A percentile compares a stretch with the other conserved stretches of the same genome.
Evolutionary conservation across 2,329 filamentous ascomycete genomes (phyloP).

Genomic region (Fusarium sublunatum): DNA sequence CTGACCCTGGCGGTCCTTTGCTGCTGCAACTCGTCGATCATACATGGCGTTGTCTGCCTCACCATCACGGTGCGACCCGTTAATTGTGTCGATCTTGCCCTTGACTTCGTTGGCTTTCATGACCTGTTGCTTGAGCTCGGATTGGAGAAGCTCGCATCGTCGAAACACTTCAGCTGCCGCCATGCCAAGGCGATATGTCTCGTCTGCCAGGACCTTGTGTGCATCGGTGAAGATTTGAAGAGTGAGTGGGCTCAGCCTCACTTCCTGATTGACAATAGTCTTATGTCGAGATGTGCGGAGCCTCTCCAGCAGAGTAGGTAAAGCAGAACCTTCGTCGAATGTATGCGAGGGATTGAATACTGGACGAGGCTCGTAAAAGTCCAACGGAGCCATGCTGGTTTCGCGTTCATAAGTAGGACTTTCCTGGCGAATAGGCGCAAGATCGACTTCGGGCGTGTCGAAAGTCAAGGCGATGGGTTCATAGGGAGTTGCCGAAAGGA

Average conservation of each 20-base stretch:
- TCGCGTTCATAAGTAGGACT: slow-evolving; percentile 58
- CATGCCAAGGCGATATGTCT: slow-evolving; percentile 74
- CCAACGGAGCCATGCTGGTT: slow-evolving; percentile 58
- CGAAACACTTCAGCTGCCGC: slow-evolving; percentile 80
- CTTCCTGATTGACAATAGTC: slow-evolving; percentile 72
- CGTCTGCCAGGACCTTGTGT: slow-evolving; percentile 75
- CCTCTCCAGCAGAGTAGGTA: slow-evolving; percentile 67
- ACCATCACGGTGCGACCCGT: slow-evolving; percentile 59
- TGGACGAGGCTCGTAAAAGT: slow-evolving; percentile 72
- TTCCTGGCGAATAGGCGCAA: slow-evolving; percentile 56
- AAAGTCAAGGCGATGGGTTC: slow-evolving; percentile 70
- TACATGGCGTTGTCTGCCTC: slow-evolving; percentile 67
- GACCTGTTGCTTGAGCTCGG: slow-evolving; percentile 75
- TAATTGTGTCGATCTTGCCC: slow-evolving; percentile 72
- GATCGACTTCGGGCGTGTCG: slow-evolving; percentile 66
- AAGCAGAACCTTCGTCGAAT: slow-evolving; percentile 67
- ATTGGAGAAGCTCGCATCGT: slow-evolving; percentile 74
- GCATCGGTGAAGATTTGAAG: slow-evolving; percentile 77
- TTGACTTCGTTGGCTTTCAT: slow-evolving; percentile 73
- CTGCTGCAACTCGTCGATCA: slow-evolving; percentile 66
- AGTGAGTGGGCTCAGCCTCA: slow-evolving; percentile 76
- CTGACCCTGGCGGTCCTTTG: slow-evolving; percentile 65
- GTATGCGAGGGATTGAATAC: slow-evolving; percentile 71
- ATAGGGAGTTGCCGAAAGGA: slow-evolving; percentile 68
- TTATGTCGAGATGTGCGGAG: slow-evolving; percentile 70